Conservation (phyloP, 208 protist genomes). For the Leishmania major region DNA sequence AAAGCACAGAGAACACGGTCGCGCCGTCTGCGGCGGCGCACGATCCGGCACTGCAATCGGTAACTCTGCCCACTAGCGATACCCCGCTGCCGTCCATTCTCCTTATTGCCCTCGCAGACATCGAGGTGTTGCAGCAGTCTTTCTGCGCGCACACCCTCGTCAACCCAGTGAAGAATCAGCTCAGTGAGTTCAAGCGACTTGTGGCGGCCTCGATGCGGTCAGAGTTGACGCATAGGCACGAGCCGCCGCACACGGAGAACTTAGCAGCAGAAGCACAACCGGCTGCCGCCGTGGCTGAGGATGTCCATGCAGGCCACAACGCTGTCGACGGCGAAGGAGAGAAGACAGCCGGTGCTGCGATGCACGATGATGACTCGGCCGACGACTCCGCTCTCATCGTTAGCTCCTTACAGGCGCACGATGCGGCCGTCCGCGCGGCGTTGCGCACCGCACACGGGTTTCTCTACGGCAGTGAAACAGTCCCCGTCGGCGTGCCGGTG, state of each 20-base stretch:
- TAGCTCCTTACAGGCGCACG: constrained; percentile 14
- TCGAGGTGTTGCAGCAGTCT: constrained; percentile 55
- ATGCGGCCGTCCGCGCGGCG: constrained; percentile 24
- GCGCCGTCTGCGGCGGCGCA: not conserved
- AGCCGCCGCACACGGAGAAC: not conserved
- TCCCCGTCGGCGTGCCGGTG: constrained; percentile 42
- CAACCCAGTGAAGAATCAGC: constrained; percentile 41
- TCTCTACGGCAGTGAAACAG: constrained; percentile 41
- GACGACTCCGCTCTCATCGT: not conserved
- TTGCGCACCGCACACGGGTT: constrained; percentile 37
- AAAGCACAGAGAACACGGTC: not conserved
- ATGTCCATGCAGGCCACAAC: not conserved
- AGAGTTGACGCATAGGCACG: constrained; percentile 25
- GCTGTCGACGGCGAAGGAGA: not conserved
- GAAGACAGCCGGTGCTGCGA: not conserved
- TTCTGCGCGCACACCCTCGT: constrained; percentile 55
- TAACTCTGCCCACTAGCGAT: constrained; percentile 17
- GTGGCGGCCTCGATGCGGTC: constrained; percentile 36
- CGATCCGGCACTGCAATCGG: not conserved
- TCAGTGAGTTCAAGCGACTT: constrained; percentile 44
- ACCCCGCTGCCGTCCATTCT: constrained; percentile 44
- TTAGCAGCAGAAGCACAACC: not conserved
- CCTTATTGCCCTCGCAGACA: constrained; percentile 56
- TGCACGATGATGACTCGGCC: not conserved
- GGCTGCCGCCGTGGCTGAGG: not conserved